Base-by-base conservation (phyloP, 139 green algal genomes). In the Bryopsis sp. region DNA sequence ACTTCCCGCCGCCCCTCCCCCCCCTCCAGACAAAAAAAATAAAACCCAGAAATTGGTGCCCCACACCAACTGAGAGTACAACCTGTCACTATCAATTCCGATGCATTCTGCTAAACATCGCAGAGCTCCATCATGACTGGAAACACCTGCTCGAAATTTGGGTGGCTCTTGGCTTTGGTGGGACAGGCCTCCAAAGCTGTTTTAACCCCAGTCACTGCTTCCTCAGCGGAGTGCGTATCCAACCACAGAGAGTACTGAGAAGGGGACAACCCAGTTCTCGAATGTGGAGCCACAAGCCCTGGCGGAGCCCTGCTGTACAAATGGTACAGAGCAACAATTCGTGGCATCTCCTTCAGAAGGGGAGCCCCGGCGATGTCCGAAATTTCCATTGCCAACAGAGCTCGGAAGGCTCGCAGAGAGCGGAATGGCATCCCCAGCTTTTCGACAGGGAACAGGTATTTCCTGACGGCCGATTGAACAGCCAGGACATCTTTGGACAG, bases 171-270 rank as follows among this genome's bases (percentile, higher is more conserved):
- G n/a, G n/a, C n/a, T n/a, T n/a, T n/a, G 50, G 33, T 11, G 8
- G 31, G 50, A 50, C 43, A 50, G 7, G 31, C 58, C 4, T 65
- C 58, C 58, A 65, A 4, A 43, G 31, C 31, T 15, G 28, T 24
- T 26, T 65, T 15, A 33, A 65, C 31, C 26, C 58, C 58, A 22
- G 39, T 11, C 7, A 65, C 31, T 22, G 58, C 75, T 43, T 92
- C 85, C 24, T 65, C 67, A 29, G 67, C 58, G 26, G 68, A 82
- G 76, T 96, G 89, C 57, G 83, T 75, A 71, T 98, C 92, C 67
- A 98, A 78, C 92, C 92, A 98, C 2, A 89, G 64, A 0, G 89
- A 97, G 79, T 96, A 98, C 87, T 96, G 87, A 8, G 67, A 64
- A 15, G 78, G 75, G 0, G 79, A 85, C 22, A 97, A 72, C 5